phyloP scores from a whole-genome alignment of 2,329 filamentous ascomycete genomes.

The Fusarium proliferatum region DNA sequence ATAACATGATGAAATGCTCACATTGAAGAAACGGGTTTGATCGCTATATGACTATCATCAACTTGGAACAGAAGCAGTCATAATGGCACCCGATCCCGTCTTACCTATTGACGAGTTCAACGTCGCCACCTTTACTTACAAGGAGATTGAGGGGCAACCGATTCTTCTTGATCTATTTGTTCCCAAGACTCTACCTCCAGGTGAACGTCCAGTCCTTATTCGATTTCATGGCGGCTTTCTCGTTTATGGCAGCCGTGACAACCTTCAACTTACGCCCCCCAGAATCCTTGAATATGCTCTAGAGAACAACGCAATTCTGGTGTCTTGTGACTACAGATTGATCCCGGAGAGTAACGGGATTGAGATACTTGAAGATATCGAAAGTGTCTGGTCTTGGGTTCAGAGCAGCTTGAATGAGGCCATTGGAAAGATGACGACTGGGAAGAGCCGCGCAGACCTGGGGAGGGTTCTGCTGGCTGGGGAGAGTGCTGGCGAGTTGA shows the following conservation, averaged over 20 bases:
- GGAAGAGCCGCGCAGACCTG: fast-evolving
- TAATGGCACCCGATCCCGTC: not conserved
- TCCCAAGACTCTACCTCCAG: not conserved
- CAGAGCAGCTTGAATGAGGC: not conserved
- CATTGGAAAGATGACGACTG: not conserved
- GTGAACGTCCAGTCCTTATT: fast-evolving
- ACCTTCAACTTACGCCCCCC: fast-evolving
- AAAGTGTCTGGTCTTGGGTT: not conserved
- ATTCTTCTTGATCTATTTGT: not conserved
- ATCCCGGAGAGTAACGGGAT: fast-evolving
- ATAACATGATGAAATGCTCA: not conserved
- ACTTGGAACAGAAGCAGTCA: fast-evolving
- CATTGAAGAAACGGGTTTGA: fast-evolving
- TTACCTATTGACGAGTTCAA: not conserved
- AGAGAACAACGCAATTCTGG: fast-evolving
- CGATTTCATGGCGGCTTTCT: not conserved
- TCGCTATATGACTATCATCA: fast-evolving
- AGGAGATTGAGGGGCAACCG: fast-evolving
- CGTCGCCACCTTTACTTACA: not conserved
- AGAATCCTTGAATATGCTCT: not conserved
- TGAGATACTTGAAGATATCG: fast-evolving
- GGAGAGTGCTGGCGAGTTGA: not conserved
- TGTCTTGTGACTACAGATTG: fast-evolving
- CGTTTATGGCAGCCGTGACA: fast-evolving
- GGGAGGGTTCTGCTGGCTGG: fast-evolving